Evolutionary conservation across 2,329 filamentous ascomycete species (phyloP), one percentile per base, ranked within the genome.

Genomic region (Colletotrichum sp.): DNA sequence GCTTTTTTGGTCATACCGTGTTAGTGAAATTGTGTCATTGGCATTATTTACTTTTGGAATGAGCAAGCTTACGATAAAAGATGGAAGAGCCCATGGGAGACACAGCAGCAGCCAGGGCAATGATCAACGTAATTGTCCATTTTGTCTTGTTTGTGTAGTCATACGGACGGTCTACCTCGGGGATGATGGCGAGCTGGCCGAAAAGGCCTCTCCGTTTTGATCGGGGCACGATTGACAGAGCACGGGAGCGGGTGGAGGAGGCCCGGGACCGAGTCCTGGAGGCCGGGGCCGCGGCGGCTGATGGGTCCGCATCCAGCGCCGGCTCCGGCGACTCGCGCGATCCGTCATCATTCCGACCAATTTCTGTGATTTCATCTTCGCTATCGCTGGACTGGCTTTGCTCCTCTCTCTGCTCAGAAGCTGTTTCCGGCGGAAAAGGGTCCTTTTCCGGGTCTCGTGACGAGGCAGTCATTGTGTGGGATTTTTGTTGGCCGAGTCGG

Each of bases 61-160:
- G 15, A 30, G 44, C 44, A 0, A 52, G 89, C 92, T 85, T 85
- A 95, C 94, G 95, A 79, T 96, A 94, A 73, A 98, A 92, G 71
- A 98, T 96, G 3, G 94, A 91, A 32, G 94, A 96, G 1, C 96
- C 96, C 86, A 98, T 92, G 0, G 96, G 96, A 1, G 94, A 95
- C 1, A 92, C 94, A 16, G 93, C 92, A 3, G 92, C 95, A 4
- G 95, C 95, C 18, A 96, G 82, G 3, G 95, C 94, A 62, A 98
- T 91, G 64, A 96, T 90, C 44, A 92, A 88, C 0, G 96, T 98
- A 78, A 98, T 92, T 76, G 91, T 90, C 96, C 96, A 98, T 91
- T 98, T 98, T 16, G 91, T 95, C 66, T 86, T 90, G 39, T 91
- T 90, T 13, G 89, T 86, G 82, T 98, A 98, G 67, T 95, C 90